Evolutionary conservation across 176 grass and related monocot species (phyloP), one percentile per base, ranked within the genome.

Genomic region (Oryza meridionalis): DNA sequence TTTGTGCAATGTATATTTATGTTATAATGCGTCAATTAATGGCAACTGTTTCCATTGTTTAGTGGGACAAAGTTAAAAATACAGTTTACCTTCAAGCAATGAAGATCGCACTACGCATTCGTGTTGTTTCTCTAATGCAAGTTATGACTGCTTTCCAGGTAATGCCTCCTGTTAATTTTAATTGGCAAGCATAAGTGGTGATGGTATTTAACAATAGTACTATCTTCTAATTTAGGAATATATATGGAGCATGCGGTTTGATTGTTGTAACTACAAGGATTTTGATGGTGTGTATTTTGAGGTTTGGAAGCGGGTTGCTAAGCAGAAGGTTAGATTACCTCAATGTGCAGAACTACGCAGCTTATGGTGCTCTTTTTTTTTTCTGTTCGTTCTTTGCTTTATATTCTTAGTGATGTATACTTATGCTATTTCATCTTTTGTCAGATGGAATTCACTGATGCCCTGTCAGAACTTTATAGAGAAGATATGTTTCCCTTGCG

Each of bases 251-350:
- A 3, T 85, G n/a, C 4, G 1, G 6, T 22, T 9, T 16, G 10
- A 33, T 83, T 27, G 15, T 22, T 0, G 0, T n/a, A 24, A 0
- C 1, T 3, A 47, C 37, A 58, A 40, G 9, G 51, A 25, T 55
- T 29, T 81, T 38, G 31, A 85, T 63, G 24, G 7, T 46, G 11
- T 85, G 24, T 77, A 70, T 61, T 69, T 85, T 77, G 50, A 78
- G 83, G 61, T 85, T 62, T 78, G 83, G 51, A 85, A 78, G 50
- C 38, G 67, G 32, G 35, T 37, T 37, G 35, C 35, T 37, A 37
- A 37, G 35, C 35, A 37, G 35, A 77, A 77, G 35, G 64, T 76
- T 69, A 58, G 44, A 50, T 47, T 14, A 38, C 33, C 32, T 58
- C 29, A 79, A 9, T 53, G 21, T 73, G 40, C 19, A 73, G 13